phyloP scores from a whole-genome alignment of 2,329 filamentous ascomycete species.

The Coniochaeta hoffmannii region DNA sequence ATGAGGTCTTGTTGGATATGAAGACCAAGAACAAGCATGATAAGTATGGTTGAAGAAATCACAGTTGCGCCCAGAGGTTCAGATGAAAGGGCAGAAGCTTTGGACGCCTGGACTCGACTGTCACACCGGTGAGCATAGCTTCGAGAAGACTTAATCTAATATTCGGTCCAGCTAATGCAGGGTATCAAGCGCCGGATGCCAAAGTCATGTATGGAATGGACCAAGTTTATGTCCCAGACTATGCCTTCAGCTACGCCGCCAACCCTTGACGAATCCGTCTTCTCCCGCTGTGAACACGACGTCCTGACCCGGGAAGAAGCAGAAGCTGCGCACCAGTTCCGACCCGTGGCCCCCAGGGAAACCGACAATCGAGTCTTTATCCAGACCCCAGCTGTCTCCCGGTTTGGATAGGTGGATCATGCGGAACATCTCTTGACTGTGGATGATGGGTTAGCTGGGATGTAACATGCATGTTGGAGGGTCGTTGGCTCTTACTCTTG shows the following conservation, averaged over 20 bases:
- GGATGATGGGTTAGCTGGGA: constrained; percentile 1
- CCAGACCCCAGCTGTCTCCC: constrained; percentile 43
- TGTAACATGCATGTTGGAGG: constrained; percentile 1
- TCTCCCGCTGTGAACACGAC: constrained; percentile 53
- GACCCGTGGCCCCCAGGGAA: constrained; percentile 55
- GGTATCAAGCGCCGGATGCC: background rate
- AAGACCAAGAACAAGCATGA: constrained; percentile 92
- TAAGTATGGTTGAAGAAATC: constrained; percentile 53
- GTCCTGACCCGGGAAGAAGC: constrained; percentile 54
- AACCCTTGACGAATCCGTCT: constrained; percentile 50
- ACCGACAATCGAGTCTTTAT: constrained; percentile 47
- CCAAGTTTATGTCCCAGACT: background rate
- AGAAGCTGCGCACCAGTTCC: constrained; percentile 57
- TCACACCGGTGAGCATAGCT: background rate
- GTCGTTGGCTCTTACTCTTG: constrained; percentile 49
- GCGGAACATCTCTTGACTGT: constrained; percentile 49
- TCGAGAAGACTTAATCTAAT: background rate
- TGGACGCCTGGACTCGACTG: background rate
- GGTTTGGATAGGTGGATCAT: constrained; percentile 50
- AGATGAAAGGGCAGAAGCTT: background rate
- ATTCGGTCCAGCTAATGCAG: background rate
- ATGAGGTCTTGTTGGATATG: constrained; percentile 77
- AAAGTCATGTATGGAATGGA: background rate
- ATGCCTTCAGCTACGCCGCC: constrained; percentile 30
- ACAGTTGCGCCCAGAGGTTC: background rate